phyloP scores from a whole-genome alignment of 2,329 filamentous ascomycete species.

The Parastagonospora nodorum region DNA sequence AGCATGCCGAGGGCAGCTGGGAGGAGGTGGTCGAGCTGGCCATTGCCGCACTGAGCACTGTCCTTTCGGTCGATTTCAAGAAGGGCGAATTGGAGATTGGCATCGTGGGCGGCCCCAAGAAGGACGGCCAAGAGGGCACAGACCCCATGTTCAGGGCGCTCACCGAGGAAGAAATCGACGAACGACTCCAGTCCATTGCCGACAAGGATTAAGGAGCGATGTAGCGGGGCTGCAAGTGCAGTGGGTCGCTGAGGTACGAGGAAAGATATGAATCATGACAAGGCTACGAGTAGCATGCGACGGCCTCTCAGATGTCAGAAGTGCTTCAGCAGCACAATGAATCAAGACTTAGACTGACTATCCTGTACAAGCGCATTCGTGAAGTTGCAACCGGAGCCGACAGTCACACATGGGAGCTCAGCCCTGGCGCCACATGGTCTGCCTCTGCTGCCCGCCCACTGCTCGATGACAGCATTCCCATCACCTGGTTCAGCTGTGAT shows the following conservation, averaged over 20 bases:
- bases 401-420: conserved; percentile 28
- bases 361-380: conserved; percentile 42
- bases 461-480: conserved; percentile 36
- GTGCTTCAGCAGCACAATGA: conserved; percentile 33
- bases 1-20: conserved; percentile 88
- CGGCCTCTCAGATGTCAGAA: conserved; percentile 36
- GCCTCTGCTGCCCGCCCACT: conserved; percentile 37
- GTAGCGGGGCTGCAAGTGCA: conserved; percentile 25
- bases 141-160: conserved; percentile 81
- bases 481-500: conserved; percentile 39
- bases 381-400: conserved; percentile 29
- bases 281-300: conserved; percentile 31
- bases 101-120: conserved; percentile 86
- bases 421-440: conserved; percentile 39
- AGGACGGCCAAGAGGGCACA: conserved; percentile 82
- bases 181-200: conserved; percentile 94
- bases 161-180: conserved; percentile 97
- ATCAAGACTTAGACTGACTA: conserved; percentile 38
- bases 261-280: conserved; percentile 27
- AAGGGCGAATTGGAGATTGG: conserved; percentile 98
- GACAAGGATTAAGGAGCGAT: conserved; percentile 82
- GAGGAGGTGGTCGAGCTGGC: conserved; percentile 97
- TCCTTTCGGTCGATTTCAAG: conserved; percentile 99
- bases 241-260: conserved; percentile 31
- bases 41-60: conserved; percentile 92